These are phyloP conservation scores for Torulaspora microellipsoides DNA, from an alignment of 805 yeast genomes.

Conservation along the genomic window DNA sequence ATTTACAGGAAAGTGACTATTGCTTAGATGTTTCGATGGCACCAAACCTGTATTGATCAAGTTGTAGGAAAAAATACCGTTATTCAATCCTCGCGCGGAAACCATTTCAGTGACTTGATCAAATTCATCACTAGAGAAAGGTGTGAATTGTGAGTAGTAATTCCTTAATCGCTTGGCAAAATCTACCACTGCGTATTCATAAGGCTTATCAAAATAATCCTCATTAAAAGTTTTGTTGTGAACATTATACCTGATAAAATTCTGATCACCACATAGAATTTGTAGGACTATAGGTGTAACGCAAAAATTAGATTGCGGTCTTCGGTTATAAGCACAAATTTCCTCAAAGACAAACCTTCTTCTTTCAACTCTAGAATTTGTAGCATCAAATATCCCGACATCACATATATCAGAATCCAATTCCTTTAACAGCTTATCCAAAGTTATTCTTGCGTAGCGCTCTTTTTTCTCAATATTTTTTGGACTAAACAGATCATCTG, in stretches of 20 bases:
- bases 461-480: constrained; percentile 45
- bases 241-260: constrained; percentile 54
- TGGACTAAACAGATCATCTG: constrained; percentile 40
- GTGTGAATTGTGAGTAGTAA: constrained; percentile 38
- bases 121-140: constrained; percentile 26
- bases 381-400: constrained; percentile 58
- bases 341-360: constrained; percentile 31
- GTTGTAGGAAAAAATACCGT: constrained; percentile 22
- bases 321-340: constrained; percentile 20
- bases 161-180: constrained; percentile 52
- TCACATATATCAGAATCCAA: constrained; percentile 41
- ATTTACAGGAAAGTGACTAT: constrained; percentile 16
- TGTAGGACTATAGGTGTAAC: constrained; percentile 53
- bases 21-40: constrained; percentile 8
- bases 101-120: constrained; percentile 10
- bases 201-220: constrained; percentile 53
- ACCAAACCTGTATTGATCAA: constrained; percentile 21
- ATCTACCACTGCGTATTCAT: constrained; percentile 51
- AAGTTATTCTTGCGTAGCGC: constrained; percentile 48
- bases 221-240: constrained; percentile 58
- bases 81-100: constrained; percentile 10
- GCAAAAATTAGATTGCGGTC: constrained; percentile 16
- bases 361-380: constrained; percentile 48
- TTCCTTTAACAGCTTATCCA: constrained; percentile 43
- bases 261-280: constrained; percentile 51